phyloP scores from a whole-genome alignment of 2,329 filamentous ascomycete species.

The Sphaerulina musiva region DNA sequence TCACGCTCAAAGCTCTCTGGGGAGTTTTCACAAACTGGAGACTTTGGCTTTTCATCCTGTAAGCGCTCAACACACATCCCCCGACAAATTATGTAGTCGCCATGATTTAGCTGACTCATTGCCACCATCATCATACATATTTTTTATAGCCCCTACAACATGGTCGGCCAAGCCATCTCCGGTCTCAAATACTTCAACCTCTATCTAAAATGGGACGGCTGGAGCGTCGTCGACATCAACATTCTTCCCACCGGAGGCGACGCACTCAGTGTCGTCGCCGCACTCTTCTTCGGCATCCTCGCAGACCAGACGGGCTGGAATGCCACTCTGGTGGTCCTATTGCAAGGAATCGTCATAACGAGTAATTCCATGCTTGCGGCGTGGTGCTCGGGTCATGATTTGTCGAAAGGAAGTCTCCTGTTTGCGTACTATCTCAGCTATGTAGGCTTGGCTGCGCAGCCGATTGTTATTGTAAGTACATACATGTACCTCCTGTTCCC shows the following conservation, averaged over 20 bases:
- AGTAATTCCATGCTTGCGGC: slow-evolving; percentile 11
- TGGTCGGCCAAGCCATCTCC: slow-evolving; percentile 10
- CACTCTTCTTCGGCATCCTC: slow-evolving; percentile 10
- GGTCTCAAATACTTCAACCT: slow-evolving; percentile 17
- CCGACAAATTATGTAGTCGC: too few species aligned
- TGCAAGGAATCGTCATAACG: slow-evolving; percentile 8
- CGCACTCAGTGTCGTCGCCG: slow-evolving; percentile 13
- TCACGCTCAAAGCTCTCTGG: slow-evolving; percentile 4
- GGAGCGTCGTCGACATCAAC: slow-evolving; percentile 15
- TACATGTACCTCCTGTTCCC: background rate
- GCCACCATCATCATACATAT: too few species aligned
- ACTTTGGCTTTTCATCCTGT: slow-evolving; percentile 11
- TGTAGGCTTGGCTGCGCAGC: slow-evolving; percentile 9
- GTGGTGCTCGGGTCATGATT: slow-evolving; percentile 8
- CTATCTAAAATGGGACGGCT: slow-evolving; percentile 14
- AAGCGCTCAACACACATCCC: background rate
- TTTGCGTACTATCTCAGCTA: slow-evolving; percentile 12
- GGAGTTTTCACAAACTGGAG: slow-evolving; percentile 16
- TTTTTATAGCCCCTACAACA: background rate
- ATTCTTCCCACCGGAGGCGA: slow-evolving; percentile 10
- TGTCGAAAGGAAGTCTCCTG: slow-evolving; percentile 4
- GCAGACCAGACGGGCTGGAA: slow-evolving; percentile 11
- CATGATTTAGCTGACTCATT: too few species aligned
- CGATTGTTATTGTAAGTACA: slow-evolving; percentile 11
- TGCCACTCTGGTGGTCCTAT: slow-evolving; percentile 4